These are phyloP conservation scores for Colletotrichum sp. DNA, from an alignment of 2,329 filamentous ascomycete genomes.

Conservation along the genomic window DNA sequence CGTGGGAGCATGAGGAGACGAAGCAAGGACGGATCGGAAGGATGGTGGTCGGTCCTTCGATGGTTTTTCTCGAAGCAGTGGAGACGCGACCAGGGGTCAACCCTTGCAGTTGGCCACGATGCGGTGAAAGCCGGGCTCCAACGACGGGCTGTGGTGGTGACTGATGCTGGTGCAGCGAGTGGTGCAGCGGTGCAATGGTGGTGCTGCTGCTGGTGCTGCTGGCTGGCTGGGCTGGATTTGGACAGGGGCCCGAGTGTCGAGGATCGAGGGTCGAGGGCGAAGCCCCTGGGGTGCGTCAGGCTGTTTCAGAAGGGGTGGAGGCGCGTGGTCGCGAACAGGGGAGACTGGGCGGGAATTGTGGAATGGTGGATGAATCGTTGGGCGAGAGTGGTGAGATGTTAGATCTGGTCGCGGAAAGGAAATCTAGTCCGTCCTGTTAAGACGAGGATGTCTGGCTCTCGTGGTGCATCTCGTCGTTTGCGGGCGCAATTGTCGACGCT, in stretches of 20 bases:
- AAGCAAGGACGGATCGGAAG: neutral
- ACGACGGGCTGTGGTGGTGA: neutral
- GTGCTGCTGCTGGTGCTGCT: neutral
- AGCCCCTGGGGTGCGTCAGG: conserved; percentile 39
- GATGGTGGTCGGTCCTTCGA: conserved; percentile 8
- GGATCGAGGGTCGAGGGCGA: conserved; percentile 22
- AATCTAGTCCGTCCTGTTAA: conserved; percentile 10
- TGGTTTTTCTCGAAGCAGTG: conserved; percentile 25
- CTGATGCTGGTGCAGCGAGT: neutral
- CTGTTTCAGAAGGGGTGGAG: conserved; percentile 38
- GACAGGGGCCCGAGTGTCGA: conserved; percentile 28
- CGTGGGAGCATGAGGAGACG: neutral
- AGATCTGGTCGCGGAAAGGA: conserved; percentile 8
- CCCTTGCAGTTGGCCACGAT: conserved; percentile 9
- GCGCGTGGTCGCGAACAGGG: conserved; percentile 16
- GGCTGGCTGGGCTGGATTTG: neutral
- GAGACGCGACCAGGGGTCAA: conserved; percentile 7
- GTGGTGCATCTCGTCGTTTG: neutral
- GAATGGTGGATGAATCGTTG: neutral
- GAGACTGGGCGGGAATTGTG: conserved; percentile 3
- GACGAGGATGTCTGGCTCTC: conserved; percentile 2
- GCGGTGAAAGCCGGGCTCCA: conserved; percentile 16
- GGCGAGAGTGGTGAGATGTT: neutral
- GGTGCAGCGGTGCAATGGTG: neutral
- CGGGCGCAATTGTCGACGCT: conserved; percentile 1